Percentiles rank a stretch among this genome's conserved stretches.
Evolutionary conservation across 176 grass and related monocot genomes (phyloP).

Genomic region (Pharus latifolius): DNA sequence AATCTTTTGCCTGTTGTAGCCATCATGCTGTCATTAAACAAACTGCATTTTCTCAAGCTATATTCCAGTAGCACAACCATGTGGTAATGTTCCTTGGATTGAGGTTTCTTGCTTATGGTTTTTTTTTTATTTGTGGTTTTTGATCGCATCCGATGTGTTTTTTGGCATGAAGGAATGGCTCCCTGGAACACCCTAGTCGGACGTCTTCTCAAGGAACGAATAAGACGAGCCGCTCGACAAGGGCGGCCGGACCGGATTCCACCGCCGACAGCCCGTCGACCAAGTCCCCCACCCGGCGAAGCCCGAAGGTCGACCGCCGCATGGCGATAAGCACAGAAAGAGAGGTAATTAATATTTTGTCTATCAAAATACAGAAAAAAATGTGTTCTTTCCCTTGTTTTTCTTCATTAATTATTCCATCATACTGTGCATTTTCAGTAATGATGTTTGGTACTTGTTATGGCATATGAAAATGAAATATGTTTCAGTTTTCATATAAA

Average conservation of each 20-base stretch:
- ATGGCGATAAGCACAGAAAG: conserved; percentile 30
- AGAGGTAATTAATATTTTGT: conserved; percentile 42
- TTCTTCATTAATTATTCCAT: conserved; percentile 1
- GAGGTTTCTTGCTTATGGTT: not conserved
- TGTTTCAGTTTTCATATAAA: not conserved
- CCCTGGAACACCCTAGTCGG: conserved; percentile 33
- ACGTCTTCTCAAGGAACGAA: conserved; percentile 32
- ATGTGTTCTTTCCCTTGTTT: not conserved
- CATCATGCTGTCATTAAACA: conserved; percentile 21
- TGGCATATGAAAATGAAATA: not conserved
- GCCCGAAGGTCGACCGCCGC: conserved; percentile 52
- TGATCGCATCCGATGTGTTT: conserved; percentile 23
- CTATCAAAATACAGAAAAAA: too few species aligned
- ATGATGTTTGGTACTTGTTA: conserved; percentile 1
- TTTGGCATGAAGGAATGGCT: conserved; percentile 50
- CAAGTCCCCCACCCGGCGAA: conserved; percentile 47
- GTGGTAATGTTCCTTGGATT: not conserved
- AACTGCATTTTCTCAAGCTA: conserved; percentile 49
- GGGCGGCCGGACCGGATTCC: conserved; percentile 21
- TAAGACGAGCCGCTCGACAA: conserved; percentile 37
- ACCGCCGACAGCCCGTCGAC: conserved; percentile 26
- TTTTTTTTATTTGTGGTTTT: not conserved
- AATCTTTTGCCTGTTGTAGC: not conserved
- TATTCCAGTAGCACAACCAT: conserved; percentile 34
- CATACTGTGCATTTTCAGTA: not conserved